Conservation (phyloP, 805 yeast genomes). For the Starmerella khaoyaiensis region DNA sequence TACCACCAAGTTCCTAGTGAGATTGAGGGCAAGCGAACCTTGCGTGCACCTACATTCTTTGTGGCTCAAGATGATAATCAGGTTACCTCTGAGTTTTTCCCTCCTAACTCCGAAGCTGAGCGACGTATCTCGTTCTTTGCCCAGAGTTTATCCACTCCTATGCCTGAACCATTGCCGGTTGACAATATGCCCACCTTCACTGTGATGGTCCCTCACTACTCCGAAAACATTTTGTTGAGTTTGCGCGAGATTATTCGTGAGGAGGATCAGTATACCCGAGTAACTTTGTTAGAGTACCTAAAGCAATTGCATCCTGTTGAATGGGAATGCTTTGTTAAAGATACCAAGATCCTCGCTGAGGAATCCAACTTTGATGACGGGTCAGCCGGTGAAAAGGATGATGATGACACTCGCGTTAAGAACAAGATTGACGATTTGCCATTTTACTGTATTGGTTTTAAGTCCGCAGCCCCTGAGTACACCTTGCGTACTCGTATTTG, state of each 20-base stretch:
- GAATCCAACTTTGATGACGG: conserved; percentile 60
- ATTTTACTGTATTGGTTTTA: conserved; percentile 92
- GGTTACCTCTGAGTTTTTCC: conserved; percentile 94
- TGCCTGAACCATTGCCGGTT: conserved; percentile 97
- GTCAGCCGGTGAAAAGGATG: conserved; percentile 18
- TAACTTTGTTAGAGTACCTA: conserved; percentile 82
- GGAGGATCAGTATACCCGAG: conserved; percentile 92
- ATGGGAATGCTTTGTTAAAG: conserved; percentile 96
- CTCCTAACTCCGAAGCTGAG: conserved; percentile 94
- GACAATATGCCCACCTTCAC: conserved; percentile 99
- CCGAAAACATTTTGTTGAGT: conserved; percentile 88
- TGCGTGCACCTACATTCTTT: conserved; percentile 97
- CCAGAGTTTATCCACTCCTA: conserved; percentile 95
- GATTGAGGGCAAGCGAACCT: conserved; percentile 93
- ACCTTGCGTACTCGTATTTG: conserved; percentile 92
- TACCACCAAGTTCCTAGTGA: conserved; percentile 98
- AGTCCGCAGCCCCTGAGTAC: conserved; percentile 94
- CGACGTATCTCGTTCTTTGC: conserved; percentile 99
- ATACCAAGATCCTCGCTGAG: conserved; percentile 88
- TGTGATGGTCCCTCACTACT: conserved; percentile 88
- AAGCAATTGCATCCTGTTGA: conserved; percentile 92
- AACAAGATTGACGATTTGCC: conserved; percentile 84
- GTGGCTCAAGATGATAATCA: conserved; percentile 93
- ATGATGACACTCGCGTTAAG: conserved; percentile 60
- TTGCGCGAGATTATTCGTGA: conserved; percentile 91